Evolutionary conservation across 129 eudicot genomes (phyloP).

Genomic region (carrot (Daucus carota)): DNA sequence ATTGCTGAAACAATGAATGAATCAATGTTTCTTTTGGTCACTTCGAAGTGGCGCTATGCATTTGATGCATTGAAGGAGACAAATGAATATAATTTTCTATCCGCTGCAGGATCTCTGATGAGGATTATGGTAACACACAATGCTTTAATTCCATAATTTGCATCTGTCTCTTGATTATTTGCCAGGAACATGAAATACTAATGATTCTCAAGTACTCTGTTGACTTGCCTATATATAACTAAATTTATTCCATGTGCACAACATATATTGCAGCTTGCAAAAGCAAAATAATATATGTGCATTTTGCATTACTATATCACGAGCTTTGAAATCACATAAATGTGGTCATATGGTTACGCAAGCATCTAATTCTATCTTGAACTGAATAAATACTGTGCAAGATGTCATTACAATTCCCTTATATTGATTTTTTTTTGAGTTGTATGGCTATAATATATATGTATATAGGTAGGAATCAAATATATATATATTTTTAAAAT

Average conservation of each 20-base stretch:
- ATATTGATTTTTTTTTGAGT: neutral
- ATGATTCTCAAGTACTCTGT: neutral
- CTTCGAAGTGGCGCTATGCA: conserved; percentile 72
- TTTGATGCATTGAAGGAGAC: conserved; percentile 80
- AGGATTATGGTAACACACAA: conserved; percentile 59
- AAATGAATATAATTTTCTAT: conserved; percentile 69
- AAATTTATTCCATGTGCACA: neutral
- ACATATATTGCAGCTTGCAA: neutral
- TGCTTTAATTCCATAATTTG: neutral
- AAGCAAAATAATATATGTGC: neutral
- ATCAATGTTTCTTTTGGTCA: conserved; percentile 72
- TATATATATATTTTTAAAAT: too few species aligned
- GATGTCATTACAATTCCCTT: neutral
- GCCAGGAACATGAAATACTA: neutral
- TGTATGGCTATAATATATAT: neutral
- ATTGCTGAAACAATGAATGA: conserved; percentile 82
- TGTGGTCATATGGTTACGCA: neutral
- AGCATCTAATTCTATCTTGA: neutral
- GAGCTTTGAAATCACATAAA: neutral
- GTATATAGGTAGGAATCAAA: too few species aligned
- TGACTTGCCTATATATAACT: neutral
- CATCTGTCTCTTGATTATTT: neutral
- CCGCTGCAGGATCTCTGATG: conserved; percentile 81
- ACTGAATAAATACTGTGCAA: neutral
- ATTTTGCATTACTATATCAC: neutral